Evolutionary conservation across 495 filamentous ascomycete genomes (phyloP), one percentile per base, ranked within the genome.

Genomic region (Penicillium odoratum): DNA sequence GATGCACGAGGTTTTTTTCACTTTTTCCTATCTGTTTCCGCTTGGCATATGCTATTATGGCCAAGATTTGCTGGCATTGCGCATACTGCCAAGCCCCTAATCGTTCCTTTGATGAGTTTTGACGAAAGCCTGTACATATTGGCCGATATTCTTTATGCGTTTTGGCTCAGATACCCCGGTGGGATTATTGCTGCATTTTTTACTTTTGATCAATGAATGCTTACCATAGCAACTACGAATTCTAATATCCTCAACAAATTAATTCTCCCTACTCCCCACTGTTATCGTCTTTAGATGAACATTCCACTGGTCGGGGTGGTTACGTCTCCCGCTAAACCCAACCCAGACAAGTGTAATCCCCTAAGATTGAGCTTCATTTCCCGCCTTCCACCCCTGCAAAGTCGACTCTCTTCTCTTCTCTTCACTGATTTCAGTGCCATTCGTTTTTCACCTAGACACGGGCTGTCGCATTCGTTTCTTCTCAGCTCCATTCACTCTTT

Each of bases 401-500:
- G 55, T 59, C 52, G 44, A 38, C 53, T 58, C 51, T 62, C 55
- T 46, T 61, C 49, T 55, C 44, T 25, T 42, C 49, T 51, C 57
- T 61, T 63, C 55, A 45, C 62, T 70, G 56, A 64, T 60, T 58
- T 63, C 67, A 66, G 67, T 66, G 66, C 57, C 68, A 57, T 62
- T 72, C 66, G 48, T 64, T 66, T 64, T 21, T 61, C 25, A 60
- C 53, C 31, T 38, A 51, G 48, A 73, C 67, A 68, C 69, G 71
- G 66, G 68, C 72, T 71, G 70, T 72, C 69, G 38, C 60, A 63
- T 64, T 76, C 71, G 57, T 75, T 76, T 66, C 16, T 44, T 10
- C 59, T 21, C 69, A 71, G 69, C 65, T 69, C 65, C 62, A 74
- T 71, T 69, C 74, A 61, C 61, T 76, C 72, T 64, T 70, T 76